phyloP scores from a whole-genome alignment of 2,329 filamentous ascomycete species.

The Neofusicoccum sp. region DNA sequence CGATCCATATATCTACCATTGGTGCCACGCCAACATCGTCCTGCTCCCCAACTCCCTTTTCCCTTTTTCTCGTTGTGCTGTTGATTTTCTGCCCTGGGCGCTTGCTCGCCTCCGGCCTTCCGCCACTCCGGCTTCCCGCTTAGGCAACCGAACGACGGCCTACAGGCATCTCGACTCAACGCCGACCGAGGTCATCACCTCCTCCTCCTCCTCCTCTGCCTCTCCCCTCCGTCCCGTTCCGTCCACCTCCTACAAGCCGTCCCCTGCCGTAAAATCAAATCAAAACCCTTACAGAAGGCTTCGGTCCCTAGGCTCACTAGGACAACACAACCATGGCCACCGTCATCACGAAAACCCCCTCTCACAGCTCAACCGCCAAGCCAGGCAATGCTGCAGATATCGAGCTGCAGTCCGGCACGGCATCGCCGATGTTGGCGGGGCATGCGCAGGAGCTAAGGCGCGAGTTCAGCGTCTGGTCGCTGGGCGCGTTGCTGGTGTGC shows the following conservation, averaged over 20 bases:
- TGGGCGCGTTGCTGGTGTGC: slow-evolving; percentile 46
- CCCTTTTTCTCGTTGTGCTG: neutral
- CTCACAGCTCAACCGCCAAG: neutral
- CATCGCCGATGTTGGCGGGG: neutral
- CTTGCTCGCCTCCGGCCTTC: neutral
- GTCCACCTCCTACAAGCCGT: too few relatives aligned
- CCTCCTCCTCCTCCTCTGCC: too few relatives aligned
- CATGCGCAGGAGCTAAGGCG: slow-evolving; percentile 29
- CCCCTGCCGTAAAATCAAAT: too few relatives aligned
- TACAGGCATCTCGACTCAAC: neutral
- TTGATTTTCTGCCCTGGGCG: neutral
- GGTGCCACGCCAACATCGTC: too few relatives aligned
- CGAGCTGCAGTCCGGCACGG: slow-evolving; percentile 1
- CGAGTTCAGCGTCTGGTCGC: slow-evolving; percentile 46
- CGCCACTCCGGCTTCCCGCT: slow-evolving; percentile 9
- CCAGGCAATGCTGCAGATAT: neutral
- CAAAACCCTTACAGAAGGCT: too few relatives aligned
- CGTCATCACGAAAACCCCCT: neutral
- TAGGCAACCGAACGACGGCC: neutral
- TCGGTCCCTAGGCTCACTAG: too few relatives aligned
- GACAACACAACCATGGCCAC: neutral
- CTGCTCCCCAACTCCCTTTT: neutral
- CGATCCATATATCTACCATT: too few relatives aligned
- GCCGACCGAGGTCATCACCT: neutral
- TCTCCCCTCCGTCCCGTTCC: too few relatives aligned